Base-by-base conservation (phyloP, 148 eudicot species). In the Rhododendron henanense region DNA sequence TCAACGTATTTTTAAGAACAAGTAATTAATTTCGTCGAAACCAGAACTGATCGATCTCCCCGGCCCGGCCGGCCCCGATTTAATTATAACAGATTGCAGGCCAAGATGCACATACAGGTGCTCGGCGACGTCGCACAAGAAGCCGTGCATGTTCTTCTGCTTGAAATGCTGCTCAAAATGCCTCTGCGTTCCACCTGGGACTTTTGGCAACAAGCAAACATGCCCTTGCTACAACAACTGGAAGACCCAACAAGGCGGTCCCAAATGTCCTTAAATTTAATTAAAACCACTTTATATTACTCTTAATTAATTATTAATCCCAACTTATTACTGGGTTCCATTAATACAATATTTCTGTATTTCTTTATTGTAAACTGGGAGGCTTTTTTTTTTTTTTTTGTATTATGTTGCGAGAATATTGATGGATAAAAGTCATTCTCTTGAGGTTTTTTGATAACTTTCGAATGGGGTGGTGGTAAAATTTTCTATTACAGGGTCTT, bases 81-180 rank as follows among this genome's bases (percentile, higher is more conserved):
- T 41, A 63, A 21, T 23, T 8, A 23, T 8, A 23, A 23, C 55
- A 78, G 81, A 87, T 81, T 87, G 89, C 78, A 11, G 51, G 75
- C 89, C 89, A 25, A 85, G 78, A 81, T 88, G 89, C 59, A 55
- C 82, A 0, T 85, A 88, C 55, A 33, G 89, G 23, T 88, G 89
- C 83, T 88, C 89, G 55, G 89, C 85, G 7, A 88, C 89, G 10
- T 88, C 87, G 19, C 86, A 85, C 88, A 88, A 79, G 88, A 88
- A 88, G 86, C 88, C 88, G 6, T 88, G 86, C 67, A 83, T 85
- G 86, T 85, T 88, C 83, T 88, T 83, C 88, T 88, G 88, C 83
- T 63, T 47, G 23, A 86, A 83, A 74, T 85, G 88, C 50, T 85
- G 88, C 61, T 78, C 86, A 25, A 88, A 81, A 45, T 88, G 89